These are phyloP conservation scores for Coniferiporia sulphurascens DNA, from an alignment of 1,284 basidiomycete species.

Conservation along the genomic window DNA sequence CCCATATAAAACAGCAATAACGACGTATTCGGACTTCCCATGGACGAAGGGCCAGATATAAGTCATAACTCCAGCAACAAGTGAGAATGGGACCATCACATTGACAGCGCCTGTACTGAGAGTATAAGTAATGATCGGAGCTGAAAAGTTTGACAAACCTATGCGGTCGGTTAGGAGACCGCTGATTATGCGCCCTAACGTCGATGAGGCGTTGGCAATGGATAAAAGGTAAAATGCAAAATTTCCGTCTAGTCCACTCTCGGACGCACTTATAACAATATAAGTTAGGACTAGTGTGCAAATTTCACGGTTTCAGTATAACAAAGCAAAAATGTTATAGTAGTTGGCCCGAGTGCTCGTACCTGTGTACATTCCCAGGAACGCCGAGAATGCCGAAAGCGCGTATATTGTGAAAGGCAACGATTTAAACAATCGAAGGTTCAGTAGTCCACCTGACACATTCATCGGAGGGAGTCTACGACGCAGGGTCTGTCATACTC, in stretches of 20 bases:
- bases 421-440: constrained; percentile 26
- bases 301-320: neutral
- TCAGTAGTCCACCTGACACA: constrained; percentile 27
- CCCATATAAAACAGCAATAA: constrained; percentile 27
- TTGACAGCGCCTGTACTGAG: constrained; percentile 20
- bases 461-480: constrained; percentile 26
- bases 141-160: constrained; percentile 25
- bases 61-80: constrained; percentile 27
- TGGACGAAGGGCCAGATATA: constrained; percentile 30
- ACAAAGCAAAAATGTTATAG: neutral
- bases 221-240: constrained; percentile 48
- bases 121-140: neutral
- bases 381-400: constrained; percentile 22
- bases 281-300: constrained; percentile 38
- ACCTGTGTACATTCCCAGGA: constrained; percentile 29
- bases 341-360: neutral
- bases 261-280: constrained; percentile 40
- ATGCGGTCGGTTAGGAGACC: constrained; percentile 38
- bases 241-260: constrained; percentile 35
- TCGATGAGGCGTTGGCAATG: constrained; percentile 43
- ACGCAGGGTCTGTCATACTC: constrained; percentile 20
- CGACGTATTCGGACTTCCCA: constrained; percentile 22
- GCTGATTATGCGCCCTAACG: constrained; percentile 37
- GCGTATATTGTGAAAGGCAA: constrained; percentile 25
- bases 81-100: constrained; percentile 29